Conservation (phyloP, 202 grass and related monocot species). For the Musa balbisiana region DNA sequence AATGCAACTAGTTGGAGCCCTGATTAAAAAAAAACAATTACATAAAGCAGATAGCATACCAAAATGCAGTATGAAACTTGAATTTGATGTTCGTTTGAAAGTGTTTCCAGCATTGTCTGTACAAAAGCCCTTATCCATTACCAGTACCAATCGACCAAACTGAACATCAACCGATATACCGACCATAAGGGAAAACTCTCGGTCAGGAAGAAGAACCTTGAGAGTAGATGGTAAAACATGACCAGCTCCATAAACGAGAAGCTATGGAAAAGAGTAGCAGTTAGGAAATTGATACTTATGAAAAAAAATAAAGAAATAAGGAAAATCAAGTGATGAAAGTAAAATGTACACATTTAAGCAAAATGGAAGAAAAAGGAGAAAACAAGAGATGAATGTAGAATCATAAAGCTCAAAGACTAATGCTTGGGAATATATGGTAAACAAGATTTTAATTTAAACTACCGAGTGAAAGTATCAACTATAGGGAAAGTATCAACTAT, state of each 20-base stretch:
- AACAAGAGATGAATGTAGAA: background rate
- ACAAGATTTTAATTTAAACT: no score
- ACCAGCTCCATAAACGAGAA: conserved; percentile 70
- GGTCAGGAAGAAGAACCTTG: conserved; percentile 36
- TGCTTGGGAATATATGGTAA: background rate
- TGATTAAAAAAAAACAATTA: conserved; percentile 1
- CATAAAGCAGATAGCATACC: conserved; percentile 34
- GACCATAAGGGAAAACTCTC: conserved; percentile 54
- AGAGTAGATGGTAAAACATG: conserved; percentile 61
- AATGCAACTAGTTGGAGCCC: background rate
- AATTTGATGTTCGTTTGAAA: conserved; percentile 73
- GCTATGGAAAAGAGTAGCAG: conserved; percentile 29
- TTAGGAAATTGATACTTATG: background rate
- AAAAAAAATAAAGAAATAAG: background rate
- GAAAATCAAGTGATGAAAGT: background rate
- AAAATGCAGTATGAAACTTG: conserved; percentile 60
- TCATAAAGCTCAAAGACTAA: background rate
- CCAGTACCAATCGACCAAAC: conserved; percentile 72
- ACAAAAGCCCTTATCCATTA: conserved; percentile 67
- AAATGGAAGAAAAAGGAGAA: no score
- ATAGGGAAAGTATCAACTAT: no score
- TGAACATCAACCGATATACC: conserved; percentile 29
- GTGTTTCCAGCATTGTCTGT: conserved; percentile 59
- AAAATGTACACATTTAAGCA: background rate
- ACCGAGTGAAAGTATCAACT: no score